A percentile compares a stretch with the other conserved stretches of the same genome.
These are phyloP conservation scores for Conticribra weissflogii DNA, from an alignment of 108 stramenopile species.

Conservation along the genomic window DNA sequence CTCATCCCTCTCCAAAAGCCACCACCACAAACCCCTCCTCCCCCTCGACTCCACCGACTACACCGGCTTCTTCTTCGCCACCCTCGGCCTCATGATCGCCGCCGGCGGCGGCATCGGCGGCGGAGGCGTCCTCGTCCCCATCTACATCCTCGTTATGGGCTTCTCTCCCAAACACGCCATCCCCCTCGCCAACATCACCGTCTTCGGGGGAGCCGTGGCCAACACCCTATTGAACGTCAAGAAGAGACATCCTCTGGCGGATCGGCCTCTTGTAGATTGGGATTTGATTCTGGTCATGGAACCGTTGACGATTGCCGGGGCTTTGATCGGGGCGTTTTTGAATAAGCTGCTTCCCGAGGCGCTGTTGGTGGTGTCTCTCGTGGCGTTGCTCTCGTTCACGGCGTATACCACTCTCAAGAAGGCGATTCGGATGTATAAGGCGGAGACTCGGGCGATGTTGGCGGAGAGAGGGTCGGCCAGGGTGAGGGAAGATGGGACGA, in stretches of 20 bases:
- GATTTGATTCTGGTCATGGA: slow-evolving; percentile 97
- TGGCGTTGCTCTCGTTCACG: slow-evolving; percentile 78
- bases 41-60: slow-evolving; percentile 65
- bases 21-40: slow-evolving; percentile 41
- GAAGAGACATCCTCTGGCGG: slow-evolving; percentile 89
- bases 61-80: slow-evolving; percentile 75
- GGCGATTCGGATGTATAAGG: slow-evolving; percentile 84
- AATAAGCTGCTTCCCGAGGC: slow-evolving; percentile 87
- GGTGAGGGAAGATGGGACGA: slow-evolving; percentile 28
- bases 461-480: slow-evolving; percentile 12
- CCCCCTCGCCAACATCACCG: slow-evolving; percentile 91
- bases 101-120: slow-evolving; percentile 95
- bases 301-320: slow-evolving; percentile 92
- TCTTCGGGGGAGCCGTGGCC: slow-evolving; percentile 89
- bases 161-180: slow-evolving; percentile 91
- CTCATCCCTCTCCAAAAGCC: slow-evolving; percentile 2
- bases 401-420: slow-evolving; percentile 87
- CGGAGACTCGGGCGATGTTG: slow-evolving; percentile 65
- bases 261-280: slow-evolving; percentile 95
- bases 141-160: slow-evolving; percentile 89
- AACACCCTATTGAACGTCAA: slow-evolving; percentile 79
- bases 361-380: slow-evolving; percentile 80
- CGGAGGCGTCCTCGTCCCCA: slow-evolving; percentile 91
- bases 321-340: slow-evolving; percentile 86
- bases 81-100: slow-evolving; percentile 88